Evolutionary conservation across 1,284 basidiomycete genomes (phyloP).

Genomic region (Gastroboletus turbinatus): DNA sequence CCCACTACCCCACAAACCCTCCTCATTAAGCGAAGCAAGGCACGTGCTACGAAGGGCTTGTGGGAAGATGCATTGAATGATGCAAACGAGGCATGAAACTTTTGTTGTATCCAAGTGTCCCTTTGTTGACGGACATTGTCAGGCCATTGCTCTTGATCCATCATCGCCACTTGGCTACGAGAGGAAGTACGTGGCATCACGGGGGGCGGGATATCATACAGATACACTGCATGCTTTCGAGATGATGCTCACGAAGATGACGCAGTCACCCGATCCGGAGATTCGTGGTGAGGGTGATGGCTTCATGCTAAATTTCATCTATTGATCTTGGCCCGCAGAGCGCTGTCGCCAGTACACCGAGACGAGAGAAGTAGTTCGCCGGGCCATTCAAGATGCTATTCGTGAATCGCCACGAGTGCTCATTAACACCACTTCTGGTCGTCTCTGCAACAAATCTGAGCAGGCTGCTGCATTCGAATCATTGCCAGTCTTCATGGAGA

Average conservation of each 20-base stretch:
- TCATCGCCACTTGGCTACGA: too few species aligned
- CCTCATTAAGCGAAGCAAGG: too few species aligned
- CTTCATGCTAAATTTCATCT: fast-evolving
- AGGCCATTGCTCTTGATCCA: too few species aligned
- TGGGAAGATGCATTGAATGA: too few species aligned
- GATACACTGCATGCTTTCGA: too few species aligned
- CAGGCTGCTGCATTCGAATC: constrained; percentile 4
- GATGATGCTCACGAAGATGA: not conserved
- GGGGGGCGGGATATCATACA: too few species aligned
- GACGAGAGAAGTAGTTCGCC: not conserved
- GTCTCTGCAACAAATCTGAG: not conserved
- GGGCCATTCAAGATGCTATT: not conserved
- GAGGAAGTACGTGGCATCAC: too few species aligned
- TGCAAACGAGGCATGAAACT: too few species aligned
- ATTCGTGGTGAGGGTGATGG: not conserved
- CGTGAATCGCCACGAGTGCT: constrained; percentile 7
- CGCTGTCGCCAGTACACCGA: not conserved
- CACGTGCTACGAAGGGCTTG: too few species aligned
- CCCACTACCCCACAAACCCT: too few species aligned
- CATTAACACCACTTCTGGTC: constrained; percentile 5
- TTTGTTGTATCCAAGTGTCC: too few species aligned
- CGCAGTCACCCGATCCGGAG: not conserved
- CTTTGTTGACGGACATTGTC: too few species aligned
- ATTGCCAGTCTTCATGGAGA: not conserved
- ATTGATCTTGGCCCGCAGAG: not conserved